phyloP scores from a whole-genome alignment of 352 stramenopile species.

The Paralagenidium karlingii region DNA sequence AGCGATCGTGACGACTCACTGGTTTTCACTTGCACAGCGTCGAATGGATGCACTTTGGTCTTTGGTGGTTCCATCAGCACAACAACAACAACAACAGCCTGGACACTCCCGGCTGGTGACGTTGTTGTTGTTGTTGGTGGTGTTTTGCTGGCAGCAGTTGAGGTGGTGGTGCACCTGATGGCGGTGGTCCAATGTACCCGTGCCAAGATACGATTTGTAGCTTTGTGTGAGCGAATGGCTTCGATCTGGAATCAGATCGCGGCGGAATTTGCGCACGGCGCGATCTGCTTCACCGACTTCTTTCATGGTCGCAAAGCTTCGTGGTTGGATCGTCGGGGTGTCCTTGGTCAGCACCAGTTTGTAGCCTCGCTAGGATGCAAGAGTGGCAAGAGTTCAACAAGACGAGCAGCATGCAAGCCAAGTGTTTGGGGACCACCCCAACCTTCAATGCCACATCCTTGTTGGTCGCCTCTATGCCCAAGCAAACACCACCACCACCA shows the following conservation, averaged over 20 bases:
- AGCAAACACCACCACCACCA: not conserved
- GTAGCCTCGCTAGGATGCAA: conserved; percentile 23
- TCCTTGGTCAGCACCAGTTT: conserved; percentile 10
- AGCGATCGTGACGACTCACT: conserved; percentile 10
- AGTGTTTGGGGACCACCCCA: too few species aligned
- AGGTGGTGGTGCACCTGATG: too few species aligned
- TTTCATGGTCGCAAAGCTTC: conserved; percentile 24
- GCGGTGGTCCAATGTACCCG: too few species aligned
- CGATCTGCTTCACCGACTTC: conserved; percentile 39
- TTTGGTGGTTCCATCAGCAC: too few species aligned
- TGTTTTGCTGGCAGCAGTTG: too few species aligned
- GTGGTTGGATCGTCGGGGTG: conserved; percentile 17
- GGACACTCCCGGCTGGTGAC: too few species aligned
- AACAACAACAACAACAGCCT: too few species aligned
- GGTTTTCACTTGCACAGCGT: conserved; percentile 10
- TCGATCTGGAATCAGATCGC: conserved; percentile 47
- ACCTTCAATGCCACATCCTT: conserved; percentile 54
- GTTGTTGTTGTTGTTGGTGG: too few species aligned
- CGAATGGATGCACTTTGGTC: conserved; percentile 8
- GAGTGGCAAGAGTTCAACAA: not conserved
- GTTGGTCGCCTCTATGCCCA: conserved; percentile 32
- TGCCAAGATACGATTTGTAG: too few species aligned
- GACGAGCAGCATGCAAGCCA: not conserved
- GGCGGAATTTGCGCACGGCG: conserved; percentile 51
- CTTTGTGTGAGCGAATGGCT: conserved; percentile 31